phyloP scores from a whole-genome alignment of 345 rosid genomes.

The Ceriops tagal region DNA sequence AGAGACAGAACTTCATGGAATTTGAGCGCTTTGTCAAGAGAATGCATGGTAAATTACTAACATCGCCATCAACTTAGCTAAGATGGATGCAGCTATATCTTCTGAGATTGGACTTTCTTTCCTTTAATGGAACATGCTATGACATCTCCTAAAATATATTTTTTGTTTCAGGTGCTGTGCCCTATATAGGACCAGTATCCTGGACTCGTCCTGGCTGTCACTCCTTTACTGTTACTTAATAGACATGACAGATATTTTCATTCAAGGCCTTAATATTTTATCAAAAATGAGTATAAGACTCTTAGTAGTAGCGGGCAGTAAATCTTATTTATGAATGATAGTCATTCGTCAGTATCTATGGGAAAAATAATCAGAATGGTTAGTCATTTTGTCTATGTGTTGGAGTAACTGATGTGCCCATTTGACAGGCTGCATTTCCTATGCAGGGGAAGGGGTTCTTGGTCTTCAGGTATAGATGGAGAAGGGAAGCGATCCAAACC shows the following conservation, averaged over 20 bases:
- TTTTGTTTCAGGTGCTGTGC: not conserved
- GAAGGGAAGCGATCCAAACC: conserved; percentile 13
- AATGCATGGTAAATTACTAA: conserved; percentile 66
- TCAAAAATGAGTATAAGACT: not conserved
- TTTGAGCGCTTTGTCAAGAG: conserved; percentile 78
- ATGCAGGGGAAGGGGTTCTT: conserved; percentile 49
- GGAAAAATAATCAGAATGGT: not conserved
- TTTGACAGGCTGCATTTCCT: conserved; percentile 4
- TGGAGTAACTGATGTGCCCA: not conserved
- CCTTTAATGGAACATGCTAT: too few relatives aligned
- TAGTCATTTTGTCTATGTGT: not conserved
- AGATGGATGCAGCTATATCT: too few relatives aligned
- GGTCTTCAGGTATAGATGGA: conserved; percentile 37
- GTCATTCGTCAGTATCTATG: not conserved
- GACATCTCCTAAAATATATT: too few relatives aligned
- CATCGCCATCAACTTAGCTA: too few relatives aligned
- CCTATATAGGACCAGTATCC: not conserved
- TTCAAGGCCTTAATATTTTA: not conserved
- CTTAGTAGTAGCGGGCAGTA: not conserved
- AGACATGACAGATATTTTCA: not conserved
- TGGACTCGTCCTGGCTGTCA: too few relatives aligned
- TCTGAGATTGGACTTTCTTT: too few relatives aligned
- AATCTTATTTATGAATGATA: not conserved
- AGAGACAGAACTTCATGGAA: conserved; percentile 67
- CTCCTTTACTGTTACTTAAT: not conserved